These are phyloP conservation scores for Trichothecium roseum DNA, from an alignment of 2,329 filamentous ascomycete genomes.

Conservation along the genomic window DNA sequence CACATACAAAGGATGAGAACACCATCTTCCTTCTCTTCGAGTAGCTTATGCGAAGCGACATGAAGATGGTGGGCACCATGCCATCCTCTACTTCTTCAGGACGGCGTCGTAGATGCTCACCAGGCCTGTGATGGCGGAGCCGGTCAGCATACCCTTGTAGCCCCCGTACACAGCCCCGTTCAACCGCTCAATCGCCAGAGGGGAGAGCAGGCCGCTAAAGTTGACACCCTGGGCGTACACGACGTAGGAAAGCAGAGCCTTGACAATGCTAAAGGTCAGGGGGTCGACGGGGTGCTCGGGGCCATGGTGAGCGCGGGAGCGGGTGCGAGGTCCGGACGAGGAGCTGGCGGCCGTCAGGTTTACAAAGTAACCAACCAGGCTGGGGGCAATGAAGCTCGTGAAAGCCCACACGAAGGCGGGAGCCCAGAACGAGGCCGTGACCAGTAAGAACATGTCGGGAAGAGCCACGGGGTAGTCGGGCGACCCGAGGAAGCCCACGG, in stretches of 20 bases:
- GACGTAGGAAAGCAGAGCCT: slow-evolving; percentile 71
- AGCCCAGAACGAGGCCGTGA: slow-evolving; percentile 75
- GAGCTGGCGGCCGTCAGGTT: slow-evolving; percentile 49
- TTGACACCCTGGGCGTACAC: slow-evolving; percentile 62
- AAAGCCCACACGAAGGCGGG: slow-evolving; percentile 67
- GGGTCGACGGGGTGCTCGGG: slow-evolving; percentile 64
- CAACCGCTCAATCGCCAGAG: slow-evolving; percentile 50
- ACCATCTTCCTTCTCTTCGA: no score
- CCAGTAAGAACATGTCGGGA: slow-evolving; percentile 70
- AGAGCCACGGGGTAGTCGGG: slow-evolving; percentile 53
- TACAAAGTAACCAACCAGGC: slow-evolving; percentile 75
- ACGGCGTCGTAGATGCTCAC: slow-evolving; percentile 70
- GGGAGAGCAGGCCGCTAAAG: slow-evolving; percentile 51
- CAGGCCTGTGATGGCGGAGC: slow-evolving; percentile 56
- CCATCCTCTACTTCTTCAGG: slow-evolving; percentile 47
- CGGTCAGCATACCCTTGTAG: slow-evolving; percentile 59
- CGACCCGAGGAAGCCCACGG: slow-evolving; percentile 43
- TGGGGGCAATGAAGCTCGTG: slow-evolving; percentile 62
- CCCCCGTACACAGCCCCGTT: slow-evolving; percentile 60
- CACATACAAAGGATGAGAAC: no score
- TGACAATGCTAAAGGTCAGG: slow-evolving; percentile 80
- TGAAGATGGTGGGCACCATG: no score
- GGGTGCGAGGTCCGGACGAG: slow-evolving; percentile 20
- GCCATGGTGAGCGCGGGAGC: slow-evolving; percentile 28
- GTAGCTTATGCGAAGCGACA: no score